Evolutionary conservation across 148 eudicot genomes (phyloP), one percentile per base, ranked within the genome.

Genomic region (Vaccinium corymbosum): DNA sequence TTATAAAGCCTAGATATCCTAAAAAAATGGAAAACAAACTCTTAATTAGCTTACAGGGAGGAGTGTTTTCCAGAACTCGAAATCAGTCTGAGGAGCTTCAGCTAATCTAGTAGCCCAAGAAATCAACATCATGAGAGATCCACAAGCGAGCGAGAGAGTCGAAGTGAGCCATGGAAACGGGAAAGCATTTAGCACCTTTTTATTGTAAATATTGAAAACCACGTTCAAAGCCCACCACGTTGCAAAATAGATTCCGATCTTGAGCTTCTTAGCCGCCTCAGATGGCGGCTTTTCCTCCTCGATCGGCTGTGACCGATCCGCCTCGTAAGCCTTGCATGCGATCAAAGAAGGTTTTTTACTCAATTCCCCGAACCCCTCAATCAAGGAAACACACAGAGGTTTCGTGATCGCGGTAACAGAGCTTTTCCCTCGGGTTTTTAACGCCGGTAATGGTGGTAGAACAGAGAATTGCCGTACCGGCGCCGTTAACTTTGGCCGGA

Each of bases 181-280:
- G 71, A 90, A 96, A 32, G 95, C 98, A 92, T 94, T 96, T 88
- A 96, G 91, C 66, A 96, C 98, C 84, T 93, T 95, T 88, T 95
- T 95, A 84, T 95, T 95, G 76, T 95, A 95, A 35, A 95, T 95
- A 86, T 95, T 95, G 75, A 94, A 95, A 10, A 95, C 88, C 84
- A 94, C 98, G 89, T 96, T 96, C 90, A 94, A 90, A 86, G 87
- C 90, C 98, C 98, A 96, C 98, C 98, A 96, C 7, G 94, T 94
- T 19, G 98, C 98, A 84, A 96, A 94, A 25, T 94, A 94, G 48
- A 91, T 76, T 10, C 98, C 95, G 84, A 96, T 94, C 85, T 96
- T 96, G 42, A 91, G 80, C 88, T 46, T 96, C 86, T 92, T 89
- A 10, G 96, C 93, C n/a, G 89, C 92, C 87, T 93, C 98, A 48